Conservation (phyloP, 176 grass and related monocot species). For the Carex myosuroides region DNA sequence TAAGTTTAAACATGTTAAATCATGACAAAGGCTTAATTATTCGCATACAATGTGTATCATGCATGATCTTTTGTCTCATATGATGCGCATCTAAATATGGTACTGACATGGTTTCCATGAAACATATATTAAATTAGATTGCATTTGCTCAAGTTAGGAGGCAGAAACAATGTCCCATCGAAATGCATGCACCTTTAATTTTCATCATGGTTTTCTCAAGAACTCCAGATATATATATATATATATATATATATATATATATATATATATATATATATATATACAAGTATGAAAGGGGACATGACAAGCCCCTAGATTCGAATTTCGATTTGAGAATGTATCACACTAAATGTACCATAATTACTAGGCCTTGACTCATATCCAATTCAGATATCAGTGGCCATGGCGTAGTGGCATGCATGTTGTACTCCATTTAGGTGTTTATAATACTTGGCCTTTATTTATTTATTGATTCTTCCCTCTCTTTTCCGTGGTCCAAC, state of each 20-base stretch:
- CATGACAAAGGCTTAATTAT: not conserved
- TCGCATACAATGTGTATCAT: not conserved
- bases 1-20: not conserved
- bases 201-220: not conserved
- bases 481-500: slow-evolving; percentile 1
- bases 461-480: not conserved
- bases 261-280: no score
- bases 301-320: slow-evolving; percentile 21
- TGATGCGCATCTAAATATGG: not conserved
- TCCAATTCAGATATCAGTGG: slow-evolving; percentile 22
- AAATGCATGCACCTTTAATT: not conserved
- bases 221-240: not conserved
- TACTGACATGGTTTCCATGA: slow-evolving; percentile 2
- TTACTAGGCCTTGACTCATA: slow-evolving; percentile 27
- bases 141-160: not conserved
- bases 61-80: not conserved
- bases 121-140: not conserved
- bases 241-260: no score
- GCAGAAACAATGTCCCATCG: not conserved
- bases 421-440: slow-evolving; percentile 22
- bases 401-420: slow-evolving; percentile 12
- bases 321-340: slow-evolving; percentile 2
- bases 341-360: not conserved
- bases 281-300: not conserved
- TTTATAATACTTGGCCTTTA: not conserved